Base-by-base conservation (phyloP, 345 rosid genomes). In the Eucalyptus lansdowneana region DNA sequence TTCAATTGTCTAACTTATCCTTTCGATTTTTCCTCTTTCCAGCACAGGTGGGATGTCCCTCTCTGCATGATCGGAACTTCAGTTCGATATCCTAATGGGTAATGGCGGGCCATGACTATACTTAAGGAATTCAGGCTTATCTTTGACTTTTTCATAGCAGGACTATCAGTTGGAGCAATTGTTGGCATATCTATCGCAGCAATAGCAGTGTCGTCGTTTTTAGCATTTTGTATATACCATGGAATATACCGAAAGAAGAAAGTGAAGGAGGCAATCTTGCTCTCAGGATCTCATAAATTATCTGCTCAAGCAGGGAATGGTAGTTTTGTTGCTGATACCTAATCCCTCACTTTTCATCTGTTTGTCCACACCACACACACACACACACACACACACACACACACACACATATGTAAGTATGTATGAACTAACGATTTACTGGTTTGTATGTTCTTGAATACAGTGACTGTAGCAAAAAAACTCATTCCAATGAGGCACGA, bases 151-250 rank as follows among this genome's bases (percentile, higher is more conserved):
- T 91, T n/a, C 87, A 67, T 90, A 93, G 92, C 96, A 96, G 97
- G 98, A 90, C 40, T 93, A 60, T 89, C 93, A 25, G 93, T 89
- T 88, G 98, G 99, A 89, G 93, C 50, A 90, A 94, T 97, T 62
- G 96, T 93, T 89, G 97, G 96, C 90, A 95, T 98, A 88, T 89
- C 91, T 51, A 37, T 94, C 81, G 97, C 93, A 89, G 96, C 90
- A 69, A 91, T 92, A 62, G 93, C 90, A 47, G 93, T 42, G 76
- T 87, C 92, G 85, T 80, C 91, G 80, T 93, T 95, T 49, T 34
- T 94, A 53, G 96, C 92, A 37, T 92, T 89, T 49, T 60, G 92
- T 80, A 6, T 94, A 16, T 96, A 93, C 88, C 45, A 88, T 86
- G 92, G 92, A 91, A 87, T 89, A 88, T 94, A 93, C 92, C 90